A percentile compares a stretch with the other conserved stretches of the same genome.
Evolutionary conservation across 2,329 filamentous ascomycete genomes (phyloP).

Genomic region (Ophiostoma australiae): DNA sequence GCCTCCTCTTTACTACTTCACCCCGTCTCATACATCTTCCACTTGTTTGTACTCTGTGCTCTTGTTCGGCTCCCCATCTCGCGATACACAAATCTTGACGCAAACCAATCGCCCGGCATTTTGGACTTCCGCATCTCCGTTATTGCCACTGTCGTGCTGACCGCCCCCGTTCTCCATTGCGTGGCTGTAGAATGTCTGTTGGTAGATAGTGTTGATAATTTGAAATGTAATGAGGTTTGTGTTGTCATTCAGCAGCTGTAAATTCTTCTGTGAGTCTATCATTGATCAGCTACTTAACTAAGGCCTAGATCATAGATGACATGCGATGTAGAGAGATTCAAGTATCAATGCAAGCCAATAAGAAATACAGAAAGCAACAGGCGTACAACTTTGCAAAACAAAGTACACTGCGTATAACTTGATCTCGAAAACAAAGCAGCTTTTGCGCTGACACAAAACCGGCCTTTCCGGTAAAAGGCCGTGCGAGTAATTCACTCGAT

Average conservation of each 20-base stretch:
- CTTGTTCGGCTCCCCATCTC: not conserved
- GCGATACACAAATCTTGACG: slow-evolving; percentile 13
- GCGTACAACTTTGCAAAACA: not conserved
- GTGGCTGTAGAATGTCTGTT: not conserved
- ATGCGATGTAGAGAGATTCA: not conserved
- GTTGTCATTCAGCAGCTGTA: not conserved
- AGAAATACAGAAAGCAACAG: not conserved
- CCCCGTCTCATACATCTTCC: slow-evolving; percentile 12
- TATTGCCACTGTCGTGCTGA: slow-evolving; percentile 11
- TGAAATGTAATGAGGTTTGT: not conserved
- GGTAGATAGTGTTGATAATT: not conserved
- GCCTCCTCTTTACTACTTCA: not conserved
- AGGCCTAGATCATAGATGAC: not conserved
- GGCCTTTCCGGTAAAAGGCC: slow-evolving; percentile 8
- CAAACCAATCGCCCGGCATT: slow-evolving; percentile 10
- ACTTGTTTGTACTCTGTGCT: not conserved
- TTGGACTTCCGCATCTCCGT: not conserved
- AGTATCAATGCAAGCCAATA: not conserved
- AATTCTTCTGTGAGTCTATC: not conserved
- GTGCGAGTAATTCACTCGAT: slow-evolving; percentile 10
- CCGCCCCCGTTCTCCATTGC: slow-evolving; percentile 15
- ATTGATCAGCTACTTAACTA: not conserved
- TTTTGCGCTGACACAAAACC: slow-evolving; percentile 10
- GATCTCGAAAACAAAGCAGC: not conserved
- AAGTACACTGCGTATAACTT: not conserved